Conservation (phyloP, 148 eudicot genomes). For the Diospyros lotus region DNA sequence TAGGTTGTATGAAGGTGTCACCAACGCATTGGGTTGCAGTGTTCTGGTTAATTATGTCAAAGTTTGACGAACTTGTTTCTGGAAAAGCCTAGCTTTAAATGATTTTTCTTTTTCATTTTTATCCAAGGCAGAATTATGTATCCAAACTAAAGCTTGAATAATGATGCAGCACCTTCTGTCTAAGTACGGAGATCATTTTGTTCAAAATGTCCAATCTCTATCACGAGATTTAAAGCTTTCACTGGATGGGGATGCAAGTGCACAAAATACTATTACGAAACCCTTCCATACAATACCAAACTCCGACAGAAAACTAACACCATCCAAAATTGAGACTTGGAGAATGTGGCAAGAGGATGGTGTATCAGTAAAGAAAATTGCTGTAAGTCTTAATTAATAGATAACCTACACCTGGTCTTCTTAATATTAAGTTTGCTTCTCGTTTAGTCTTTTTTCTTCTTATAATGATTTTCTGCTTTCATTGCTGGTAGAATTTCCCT, state of each 20-base stretch:
- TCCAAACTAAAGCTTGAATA: slow-evolving; percentile 8
- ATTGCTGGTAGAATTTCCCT: slow-evolving; percentile 48
- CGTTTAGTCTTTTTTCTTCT: background rate
- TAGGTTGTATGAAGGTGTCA: background rate
- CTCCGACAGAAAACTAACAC: slow-evolving; percentile 32
- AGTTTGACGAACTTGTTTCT: background rate
- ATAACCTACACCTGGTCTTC: background rate
- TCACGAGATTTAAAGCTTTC: slow-evolving; percentile 45
- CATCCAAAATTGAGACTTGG: slow-evolving; percentile 82
- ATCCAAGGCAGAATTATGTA: background rate
- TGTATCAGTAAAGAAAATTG: slow-evolving; percentile 53
- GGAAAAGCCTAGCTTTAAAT: background rate
- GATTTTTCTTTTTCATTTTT: background rate
- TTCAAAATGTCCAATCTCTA: slow-evolving; percentile 41
- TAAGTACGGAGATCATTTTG: slow-evolving; percentile 58
- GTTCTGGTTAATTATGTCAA: background rate
- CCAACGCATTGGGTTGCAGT: background rate
- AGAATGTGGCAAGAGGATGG: slow-evolving; percentile 75
- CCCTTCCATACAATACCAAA: slow-evolving; percentile 30
- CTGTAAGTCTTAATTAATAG: slow-evolving; percentile 38
- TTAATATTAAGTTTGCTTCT: background rate
- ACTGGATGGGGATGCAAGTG: slow-evolving; percentile 50
- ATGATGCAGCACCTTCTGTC: slow-evolving; percentile 56
- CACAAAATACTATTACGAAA: slow-evolving; percentile 23
- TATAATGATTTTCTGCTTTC: background rate